Evolutionary conservation across 2,329 filamentous ascomycete species (phyloP).

Genomic region (Hypoxylon sp.): DNA sequence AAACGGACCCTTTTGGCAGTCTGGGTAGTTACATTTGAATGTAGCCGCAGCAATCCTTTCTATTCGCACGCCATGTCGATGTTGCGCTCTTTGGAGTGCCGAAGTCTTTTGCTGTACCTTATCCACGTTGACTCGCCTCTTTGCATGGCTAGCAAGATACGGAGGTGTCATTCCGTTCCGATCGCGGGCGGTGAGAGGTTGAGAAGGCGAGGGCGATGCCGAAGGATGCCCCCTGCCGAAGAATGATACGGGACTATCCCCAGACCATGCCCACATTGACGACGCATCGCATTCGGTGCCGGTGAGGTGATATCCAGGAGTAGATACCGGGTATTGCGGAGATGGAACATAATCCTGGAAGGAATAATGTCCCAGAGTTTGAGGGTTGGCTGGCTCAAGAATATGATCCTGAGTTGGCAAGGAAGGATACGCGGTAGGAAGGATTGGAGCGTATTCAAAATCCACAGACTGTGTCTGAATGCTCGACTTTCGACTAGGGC

Average conservation of each 20-base stretch:
- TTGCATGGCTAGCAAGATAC: constrained; percentile 51
- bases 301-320: constrained; percentile 42
- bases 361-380: constrained; percentile 37
- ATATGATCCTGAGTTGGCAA: constrained; percentile 35
- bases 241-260: constrained; percentile 42
- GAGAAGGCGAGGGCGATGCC: constrained; percentile 35
- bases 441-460: constrained; percentile 48
- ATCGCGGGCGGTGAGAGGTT: constrained; percentile 53
- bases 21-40: constrained; percentile 61
- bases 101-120: constrained; percentile 62
- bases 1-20: constrained; percentile 61
- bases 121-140: constrained; percentile 60
- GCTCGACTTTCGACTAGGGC: constrained; percentile 48
- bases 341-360: constrained; percentile 46
- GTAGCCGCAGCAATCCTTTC: constrained; percentile 51
- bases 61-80: constrained; percentile 37
- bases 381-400: constrained; percentile 40
- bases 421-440: constrained; percentile 35
- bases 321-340: constrained; percentile 41
- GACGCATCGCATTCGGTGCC: constrained; percentile 27
- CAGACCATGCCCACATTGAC: constrained; percentile 45
- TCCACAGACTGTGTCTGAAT: constrained; percentile 46
- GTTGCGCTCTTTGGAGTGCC: constrained; percentile 61
- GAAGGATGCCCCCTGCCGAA: constrained; percentile 42
- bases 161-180: constrained; percentile 31